Evolutionary conservation across 23 red algal genomes (phyloP).

Genomic region (Gracilaria domingensis): DNA sequence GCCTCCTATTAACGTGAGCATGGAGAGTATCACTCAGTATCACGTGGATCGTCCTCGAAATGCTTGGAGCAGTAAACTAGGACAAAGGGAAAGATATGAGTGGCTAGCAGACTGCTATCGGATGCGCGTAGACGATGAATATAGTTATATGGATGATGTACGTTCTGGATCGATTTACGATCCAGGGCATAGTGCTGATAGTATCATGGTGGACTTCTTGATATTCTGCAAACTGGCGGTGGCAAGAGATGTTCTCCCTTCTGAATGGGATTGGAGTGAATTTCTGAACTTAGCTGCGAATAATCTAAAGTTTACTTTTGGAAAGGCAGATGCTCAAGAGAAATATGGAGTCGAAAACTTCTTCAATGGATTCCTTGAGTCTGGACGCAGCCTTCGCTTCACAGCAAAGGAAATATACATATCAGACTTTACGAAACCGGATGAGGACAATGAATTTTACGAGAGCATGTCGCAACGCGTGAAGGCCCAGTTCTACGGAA

Average conservation of each 20-base stretch:
- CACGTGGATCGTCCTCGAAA: neutral
- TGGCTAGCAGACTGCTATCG: neutral
- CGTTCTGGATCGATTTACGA: neutral
- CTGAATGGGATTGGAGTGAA: neutral
- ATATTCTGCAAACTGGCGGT: constrained; percentile 2
- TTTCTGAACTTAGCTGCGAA: neutral
- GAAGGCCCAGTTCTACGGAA: neutral
- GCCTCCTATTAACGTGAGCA: neutral
- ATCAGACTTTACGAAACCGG: neutral
- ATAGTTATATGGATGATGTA: neutral
- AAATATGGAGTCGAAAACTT: neutral
- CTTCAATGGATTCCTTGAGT: neutral
- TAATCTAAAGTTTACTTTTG: neutral
- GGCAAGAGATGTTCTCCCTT: neutral
- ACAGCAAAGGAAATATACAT: neutral
- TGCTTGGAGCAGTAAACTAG: neutral
- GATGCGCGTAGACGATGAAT: neutral
- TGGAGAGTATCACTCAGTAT: neutral
- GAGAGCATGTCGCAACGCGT: neutral
- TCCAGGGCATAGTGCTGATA: neutral
- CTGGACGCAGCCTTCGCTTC: neutral
- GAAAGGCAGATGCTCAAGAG: neutral
- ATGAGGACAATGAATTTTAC: neutral
- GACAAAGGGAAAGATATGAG: neutral
- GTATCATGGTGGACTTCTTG: neutral